Evolutionary conservation across 768 basidiomycete genomes (phyloP), one percentile per base, ranked within the genome.

Genomic region (Grammothele lineata): DNA sequence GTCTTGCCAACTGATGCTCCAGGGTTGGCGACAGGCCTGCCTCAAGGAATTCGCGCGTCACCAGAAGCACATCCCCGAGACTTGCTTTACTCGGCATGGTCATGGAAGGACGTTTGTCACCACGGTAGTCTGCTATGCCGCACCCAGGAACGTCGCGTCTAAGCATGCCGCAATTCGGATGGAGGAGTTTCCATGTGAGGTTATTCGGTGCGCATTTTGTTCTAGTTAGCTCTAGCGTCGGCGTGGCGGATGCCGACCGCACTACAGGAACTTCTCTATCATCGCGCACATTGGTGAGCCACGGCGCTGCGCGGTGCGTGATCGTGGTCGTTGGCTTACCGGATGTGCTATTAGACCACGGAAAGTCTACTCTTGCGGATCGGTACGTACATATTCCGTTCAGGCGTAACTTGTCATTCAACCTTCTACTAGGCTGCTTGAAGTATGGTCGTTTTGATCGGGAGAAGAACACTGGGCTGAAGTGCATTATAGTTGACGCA

Each of bases 311-410:
- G n/a, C n/a, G n/a, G n/a, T n/a, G n/a, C n/a, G n/a, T n/a, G n/a
- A n/a, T n/a, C n/a, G 33, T 14, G 0, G 26, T 5, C 33, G 19
- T 22, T 47, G n/a, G n/a, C 12, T 4, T 14, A 24, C 5, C 22
- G 24, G 37, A 33, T 30, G 17, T n/a, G 11, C 15, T 27, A 39
- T 11, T 47, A 87, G 88, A 96, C 66, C 94, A 96, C 66, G 95
- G 95, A 43, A 98, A 97, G 73, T 93, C 91, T 4, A 96, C 92
- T 4, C 71, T 96, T 47, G 91, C 92, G 5, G 94, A 96, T 61
- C 73, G 92, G 80, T 83, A 57, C 45, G 78, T 69, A 17, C 12
- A 17, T 45, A 19, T 17, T 23, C 4, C 26, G 21, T 37, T 18
- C 6, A 23, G 51, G 9, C 36, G 44, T 40, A 40, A 49, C 24